Evolutionary conservation across 768 basidiomycete genomes (phyloP), one percentile per base, ranked within the genome.

Genomic region (Asterophora lycoperdoides): DNA sequence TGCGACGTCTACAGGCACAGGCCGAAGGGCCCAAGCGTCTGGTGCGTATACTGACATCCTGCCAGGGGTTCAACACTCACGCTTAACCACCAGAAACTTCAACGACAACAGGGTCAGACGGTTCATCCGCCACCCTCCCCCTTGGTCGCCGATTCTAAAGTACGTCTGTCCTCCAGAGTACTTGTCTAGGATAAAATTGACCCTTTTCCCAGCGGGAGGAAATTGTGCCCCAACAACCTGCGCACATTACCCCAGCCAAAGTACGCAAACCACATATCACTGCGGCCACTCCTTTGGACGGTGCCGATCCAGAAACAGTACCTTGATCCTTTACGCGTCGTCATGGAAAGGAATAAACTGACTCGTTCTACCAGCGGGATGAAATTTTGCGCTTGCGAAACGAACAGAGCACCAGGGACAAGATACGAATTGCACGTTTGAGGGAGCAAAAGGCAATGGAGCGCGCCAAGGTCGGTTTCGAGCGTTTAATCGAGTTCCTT

Each of bases 341-440:
- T 23, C 23, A 23, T 23, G 23, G 23, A 23, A 6, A 23, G 23
- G 23, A 6, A 23, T 23, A 6, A 23, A 23, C 11, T 8, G 4
- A 13, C n/a, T 15, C 40, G 20, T 36, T 19, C 23, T 47, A 6
- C 18, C 51, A 62, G 64, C 37, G 56, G 38, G 64, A 61, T 41
- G 56, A 44, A 19, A 53, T 48, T 26, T 54, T 64, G 49, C 59
- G 57, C 11, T 56, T 58, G 30, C 57, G 68, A 41, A 68, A 67
- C 18, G 67, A 68, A 44, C 70, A 72, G 56, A 69, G 69, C 49
- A 65, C 66, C 17, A 59, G 69, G 44, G 70, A 70, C 56, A 70
- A 67, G 55, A 66, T 62, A 20, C 62, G 65, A 6, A 57, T 59
- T 41, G 59, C 59, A 28, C 56, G 52, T 42, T 37, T 56, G 52